A percentile compares a stretch with the other conserved stretches of the same genome.
Evolutionary conservation across 768 basidiomycete genomes (phyloP).

Genomic region (Goffeauzyma gilvescens): DNA sequence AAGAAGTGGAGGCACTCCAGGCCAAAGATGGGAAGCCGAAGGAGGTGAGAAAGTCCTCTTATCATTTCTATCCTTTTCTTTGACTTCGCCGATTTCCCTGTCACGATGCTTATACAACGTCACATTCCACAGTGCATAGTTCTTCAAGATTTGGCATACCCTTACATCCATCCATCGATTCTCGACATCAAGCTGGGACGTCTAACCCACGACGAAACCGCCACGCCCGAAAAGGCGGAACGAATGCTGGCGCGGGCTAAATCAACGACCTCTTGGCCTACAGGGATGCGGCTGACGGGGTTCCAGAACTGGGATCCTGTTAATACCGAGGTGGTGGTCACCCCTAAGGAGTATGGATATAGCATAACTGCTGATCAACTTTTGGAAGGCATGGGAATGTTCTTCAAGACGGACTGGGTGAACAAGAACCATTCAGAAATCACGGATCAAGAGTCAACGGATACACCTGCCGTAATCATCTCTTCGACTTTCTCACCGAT

Average conservation of each 20-base stretch:
- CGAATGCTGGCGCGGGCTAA: conserved; percentile 57
- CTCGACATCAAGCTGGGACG: conserved; percentile 89
- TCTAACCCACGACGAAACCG: conserved; percentile 50
- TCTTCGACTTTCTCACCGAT: too few relatives aligned
- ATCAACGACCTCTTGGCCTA: conserved; percentile 51
- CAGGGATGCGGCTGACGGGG: conserved; percentile 67
- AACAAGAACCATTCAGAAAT: too few relatives aligned
- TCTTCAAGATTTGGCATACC: conserved; percentile 58
- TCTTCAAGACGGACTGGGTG: too few relatives aligned
- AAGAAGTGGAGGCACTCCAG: too few relatives aligned
- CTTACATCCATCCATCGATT: conserved; percentile 63
- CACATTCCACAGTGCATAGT: conserved; percentile 49
- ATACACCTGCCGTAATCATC: too few relatives aligned
- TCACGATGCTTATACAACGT: too few relatives aligned
- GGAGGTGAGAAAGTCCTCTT: too few relatives aligned
- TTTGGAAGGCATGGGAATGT: conserved; percentile 52
- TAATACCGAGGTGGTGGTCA: neutral
- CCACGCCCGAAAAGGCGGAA: conserved; percentile 51
- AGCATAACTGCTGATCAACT: conserved; percentile 51
- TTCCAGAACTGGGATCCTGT: conserved; percentile 40
- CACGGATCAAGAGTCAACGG: too few relatives aligned
- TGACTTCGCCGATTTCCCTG: too few relatives aligned
- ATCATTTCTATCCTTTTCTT: too few relatives aligned
- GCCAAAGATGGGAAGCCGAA: too few relatives aligned
- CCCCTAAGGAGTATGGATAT: conserved; percentile 54